These are phyloP conservation scores for Psilocybe cyanescens DNA, from an alignment of 768 basidiomycete genomes.

Conservation along the genomic window DNA sequence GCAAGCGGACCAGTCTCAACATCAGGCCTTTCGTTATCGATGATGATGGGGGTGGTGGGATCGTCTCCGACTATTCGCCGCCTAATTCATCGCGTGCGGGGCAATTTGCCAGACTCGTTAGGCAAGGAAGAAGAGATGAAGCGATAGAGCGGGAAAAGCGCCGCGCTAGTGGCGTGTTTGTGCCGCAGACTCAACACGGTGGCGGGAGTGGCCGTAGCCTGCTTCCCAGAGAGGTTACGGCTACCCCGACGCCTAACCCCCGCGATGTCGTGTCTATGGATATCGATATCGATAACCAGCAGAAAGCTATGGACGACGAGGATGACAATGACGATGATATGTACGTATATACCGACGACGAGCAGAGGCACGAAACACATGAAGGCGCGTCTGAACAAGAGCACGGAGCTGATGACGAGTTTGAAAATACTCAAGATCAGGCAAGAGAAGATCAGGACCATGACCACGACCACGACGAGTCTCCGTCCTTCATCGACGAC, in stretches of 20 bases:
- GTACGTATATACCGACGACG: constrained; percentile 12
- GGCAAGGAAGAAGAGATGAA: constrained; percentile 38
- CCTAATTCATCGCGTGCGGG: constrained; percentile 24
- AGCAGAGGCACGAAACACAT: not conserved
- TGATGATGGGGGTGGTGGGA: not conserved
- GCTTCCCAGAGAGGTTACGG: not conserved
- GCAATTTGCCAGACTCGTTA: constrained; percentile 33
- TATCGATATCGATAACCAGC: constrained; percentile 7
- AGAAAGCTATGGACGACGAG: not conserved
- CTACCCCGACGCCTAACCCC: constrained; percentile 8
- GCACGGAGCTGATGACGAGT: not conserved
- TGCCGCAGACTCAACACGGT: constrained; percentile 16
- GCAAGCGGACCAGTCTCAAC: constrained; percentile 17
- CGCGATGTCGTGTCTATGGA: not conserved
- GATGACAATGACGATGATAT: constrained; percentile 9
- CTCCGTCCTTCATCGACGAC: not conserved
- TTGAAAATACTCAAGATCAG: not conserved
- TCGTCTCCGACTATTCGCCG: constrained; percentile 22
- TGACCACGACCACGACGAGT: not conserved
- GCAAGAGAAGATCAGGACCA: not conserved
- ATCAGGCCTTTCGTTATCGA: constrained; percentile 16
- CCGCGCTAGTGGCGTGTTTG: constrained; percentile 33
- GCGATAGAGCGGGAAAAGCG: constrained; percentile 36
- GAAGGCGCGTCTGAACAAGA: not conserved
- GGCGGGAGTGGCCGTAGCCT: not conserved